A percentile compares a stretch with the other conserved stretches of the same genome.
These are phyloP conservation scores for Botrytis tulipae DNA, from an alignment of 2,329 filamentous ascomycete species.

Conservation along the genomic window DNA sequence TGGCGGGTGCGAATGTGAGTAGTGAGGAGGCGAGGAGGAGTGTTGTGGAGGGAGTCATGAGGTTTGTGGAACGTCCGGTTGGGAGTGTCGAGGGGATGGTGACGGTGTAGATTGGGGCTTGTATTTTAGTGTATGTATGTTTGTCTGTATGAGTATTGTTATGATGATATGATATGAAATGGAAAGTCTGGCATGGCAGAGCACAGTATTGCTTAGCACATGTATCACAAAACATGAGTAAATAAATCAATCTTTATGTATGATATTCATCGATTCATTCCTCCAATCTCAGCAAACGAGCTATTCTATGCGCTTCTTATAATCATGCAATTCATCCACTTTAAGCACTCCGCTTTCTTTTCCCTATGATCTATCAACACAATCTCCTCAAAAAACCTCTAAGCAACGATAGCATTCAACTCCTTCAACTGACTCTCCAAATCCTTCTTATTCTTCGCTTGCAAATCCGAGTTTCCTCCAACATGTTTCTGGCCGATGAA, in stretches of 20 bases:
- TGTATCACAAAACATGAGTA: background rate
- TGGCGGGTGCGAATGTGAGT: constrained; percentile 82
- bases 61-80: constrained; percentile 82
- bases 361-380: background rate
- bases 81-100: constrained; percentile 85
- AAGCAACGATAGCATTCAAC: constrained; percentile 53
- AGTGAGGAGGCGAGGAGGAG: constrained; percentile 78
- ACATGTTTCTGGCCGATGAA: constrained; percentile 91
- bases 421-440: constrained; percentile 63
- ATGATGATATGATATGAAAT: background rate
- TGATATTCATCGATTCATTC: constrained; percentile 7
- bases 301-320: background rate
- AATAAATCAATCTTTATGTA: constrained; percentile 1
- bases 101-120: constrained; percentile 21
- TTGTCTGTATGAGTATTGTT: constrained; percentile 1
- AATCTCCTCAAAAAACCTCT: background rate
- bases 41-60: constrained; percentile 84
- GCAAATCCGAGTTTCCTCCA: constrained; percentile 90
- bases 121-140: background rate
- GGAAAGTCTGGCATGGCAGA: no score
- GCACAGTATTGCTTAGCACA: background rate
- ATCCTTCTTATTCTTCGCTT: constrained; percentile 60
- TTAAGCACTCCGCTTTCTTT: no score
- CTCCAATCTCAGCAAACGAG: background rate
- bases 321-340: background rate